Base-by-base conservation (phyloP, 306 rosid species). In the Arachis stenosperma region DNA sequence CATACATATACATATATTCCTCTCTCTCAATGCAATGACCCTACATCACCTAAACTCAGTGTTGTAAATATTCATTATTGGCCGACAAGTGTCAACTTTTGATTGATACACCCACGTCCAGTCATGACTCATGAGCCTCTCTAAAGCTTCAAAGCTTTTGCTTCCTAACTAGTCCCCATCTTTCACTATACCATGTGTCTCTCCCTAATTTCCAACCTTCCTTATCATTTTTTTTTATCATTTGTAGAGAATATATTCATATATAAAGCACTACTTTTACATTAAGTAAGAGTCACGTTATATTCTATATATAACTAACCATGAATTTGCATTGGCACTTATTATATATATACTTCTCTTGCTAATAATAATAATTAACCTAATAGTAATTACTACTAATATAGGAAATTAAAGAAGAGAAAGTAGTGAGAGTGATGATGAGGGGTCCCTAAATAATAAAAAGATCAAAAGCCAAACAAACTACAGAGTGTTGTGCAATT, bases 401-500 rank as follows among this genome's bases (percentile, higher is more conserved):
- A 22, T 22, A 22, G 27, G 27, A 22, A 22, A 22, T 22, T 22
- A 22, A 1, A 22, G 27, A 22, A 22, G 1, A 1, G 1, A 22
- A 1, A 22, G 27, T 22, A 22, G 27, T 22, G 27, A 22, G 27
- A 22, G 27, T 22, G 27, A 22, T 22, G 27, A 22, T 33, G 37
- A 33, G 37, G 84, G 81, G 84, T 15, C 91, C 88, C 81, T 75
- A 30, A 84, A 46, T 85, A 83, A 87, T 85, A 80, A 83, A 87
- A 84, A 80, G 78, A 78, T 85, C 84, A 82, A 81, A 86, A 76
- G 74, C 65, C 79, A 51, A 84, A 84, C 79, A 51, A 84, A 84
- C 78, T 79, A 86, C 87, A 83, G 86, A 70, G 78, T 81, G 91
- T 79, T 76, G 27, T 69, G 82, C 92, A 84, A 90, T 90, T 89